phyloP scores from a whole-genome alignment of 208 protist species.

The Trypanosoma platydactyli region DNA sequence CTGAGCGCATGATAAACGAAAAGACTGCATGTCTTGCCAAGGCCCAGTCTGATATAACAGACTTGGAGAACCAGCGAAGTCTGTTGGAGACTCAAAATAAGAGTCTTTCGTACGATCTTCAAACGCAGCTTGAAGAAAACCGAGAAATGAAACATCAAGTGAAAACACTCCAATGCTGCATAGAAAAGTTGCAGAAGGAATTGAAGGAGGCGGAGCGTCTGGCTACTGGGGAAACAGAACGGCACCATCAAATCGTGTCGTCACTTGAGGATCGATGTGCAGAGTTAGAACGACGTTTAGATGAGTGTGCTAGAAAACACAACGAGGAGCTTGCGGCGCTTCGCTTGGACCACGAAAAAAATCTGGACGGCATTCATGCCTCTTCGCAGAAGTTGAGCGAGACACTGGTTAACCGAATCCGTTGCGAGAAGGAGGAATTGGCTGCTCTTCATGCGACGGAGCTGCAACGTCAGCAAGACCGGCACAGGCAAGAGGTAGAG shows the following conservation, averaged over 20 bases:
- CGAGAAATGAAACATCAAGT: conserved; percentile 9
- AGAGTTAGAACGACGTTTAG: conserved; percentile 32
- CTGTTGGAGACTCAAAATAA: conserved; percentile 27
- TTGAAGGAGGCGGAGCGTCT: neutral
- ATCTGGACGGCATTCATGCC: neutral
- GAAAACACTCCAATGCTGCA: conserved; percentile 21
- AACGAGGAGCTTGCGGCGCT: conserved; percentile 15
- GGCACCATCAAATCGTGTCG: neutral
- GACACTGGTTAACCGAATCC: neutral
- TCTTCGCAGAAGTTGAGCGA: conserved; percentile 13
- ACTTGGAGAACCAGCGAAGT: conserved; percentile 32
- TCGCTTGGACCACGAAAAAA: neutral
- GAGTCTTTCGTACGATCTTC: neutral
- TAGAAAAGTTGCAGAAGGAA: conserved; percentile 16
- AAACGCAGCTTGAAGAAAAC: neutral
- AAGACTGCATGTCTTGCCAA: conserved; percentile 22
- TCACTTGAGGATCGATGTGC: conserved; percentile 13
- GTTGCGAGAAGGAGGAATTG: conserved; percentile 17
- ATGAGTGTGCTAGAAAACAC: conserved; percentile 15
- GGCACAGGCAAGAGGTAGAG: conserved; percentile 5
- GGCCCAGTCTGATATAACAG: conserved; percentile 20
- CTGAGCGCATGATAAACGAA: conserved; percentile 25
- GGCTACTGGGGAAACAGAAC: conserved; percentile 9
- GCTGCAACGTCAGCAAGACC: conserved; percentile 7
- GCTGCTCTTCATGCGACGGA: conserved; percentile 4